A percentile compares a stretch with the other conserved stretches of the same genome.
Conservation (phyloP, 441 rosid species). For the Euphorbia schlechtendalii region DNA sequence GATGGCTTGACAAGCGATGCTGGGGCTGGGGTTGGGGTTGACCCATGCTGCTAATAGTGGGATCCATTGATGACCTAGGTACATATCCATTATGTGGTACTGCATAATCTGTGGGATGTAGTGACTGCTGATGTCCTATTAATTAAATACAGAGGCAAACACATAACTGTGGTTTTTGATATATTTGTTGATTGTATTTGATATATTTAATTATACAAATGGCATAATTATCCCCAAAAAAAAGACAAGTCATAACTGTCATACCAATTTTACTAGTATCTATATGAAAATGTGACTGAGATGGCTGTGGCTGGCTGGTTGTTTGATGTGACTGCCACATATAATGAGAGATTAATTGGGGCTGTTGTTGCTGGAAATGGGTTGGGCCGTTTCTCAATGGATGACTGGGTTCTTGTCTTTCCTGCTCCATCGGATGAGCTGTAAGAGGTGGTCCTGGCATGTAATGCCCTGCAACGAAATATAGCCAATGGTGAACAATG, state of each 20-base stretch:
- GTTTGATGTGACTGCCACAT: conserved; percentile 22
- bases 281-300: conserved; percentile 17
- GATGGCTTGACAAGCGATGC: conserved; percentile 15
- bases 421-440: conserved; percentile 2
- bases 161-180: too few relatives aligned
- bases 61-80: conserved; percentile 21
- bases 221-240: not conserved
- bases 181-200: not conserved
- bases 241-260: not conserved
- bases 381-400: conserved; percentile 1
- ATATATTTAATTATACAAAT: not conserved
- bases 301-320: conserved; percentile 22
- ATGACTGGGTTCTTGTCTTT: conserved; percentile 8
- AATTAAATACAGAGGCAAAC: not conserved
- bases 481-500: not conserved
- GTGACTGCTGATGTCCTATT: conserved; percentile 11
- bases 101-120: conserved; percentile 14
- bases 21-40: conserved; percentile 6
- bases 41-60: conserved; percentile 11
- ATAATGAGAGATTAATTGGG: conserved; percentile 16
- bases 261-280: conserved; percentile 20
- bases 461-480: conserved; percentile 15
- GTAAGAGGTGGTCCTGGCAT: not conserved
- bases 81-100: conserved; percentile 15
- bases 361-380: conserved; percentile 13